Evolutionary conservation across 2,329 filamentous ascomycete genomes (phyloP), one percentile per base, ranked within the genome.

Genomic region (Albifimbria verrucaria): DNA sequence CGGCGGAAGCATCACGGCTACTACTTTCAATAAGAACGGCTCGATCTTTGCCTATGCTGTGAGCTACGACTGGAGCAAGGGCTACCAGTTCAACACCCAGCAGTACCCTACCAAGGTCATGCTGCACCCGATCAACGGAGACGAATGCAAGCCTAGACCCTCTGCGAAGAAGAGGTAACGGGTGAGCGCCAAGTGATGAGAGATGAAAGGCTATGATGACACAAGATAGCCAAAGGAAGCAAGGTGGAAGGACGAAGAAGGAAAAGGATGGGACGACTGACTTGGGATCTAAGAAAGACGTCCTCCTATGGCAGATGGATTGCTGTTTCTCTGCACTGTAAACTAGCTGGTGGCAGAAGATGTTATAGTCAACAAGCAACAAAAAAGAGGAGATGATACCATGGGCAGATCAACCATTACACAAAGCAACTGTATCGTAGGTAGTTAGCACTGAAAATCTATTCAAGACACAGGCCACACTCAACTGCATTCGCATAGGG

Each of bases 1-100:
- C 6, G 89, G 89, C 18, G 92, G 92, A 53, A 90, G 89, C 64
- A 99, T 99, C 74, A 89, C 89, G 7, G 82, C 90, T 22, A 96
- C 92, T 2, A 89, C 85, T n/a, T 99, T 99, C 79, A 96, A 92
- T 76, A 84, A 86, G 63, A 88, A 80, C 53, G 94, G 94, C 50
- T 87, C 73, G 66, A 91, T 93, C 65, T 94, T 94, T 67, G 90
- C 90, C 17, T 94, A 94, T 63, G 91, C 92, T 23, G 84, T 97
- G 47, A 92, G 91, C 68, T 99, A 99, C 71, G 94, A 99, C 75
- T 99, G 94, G 94, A 92, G 89, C 75, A 97, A 99, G 78, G 94
- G 94, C 17, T 97, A 93, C 75, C 84, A 89, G 59, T 83, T 79
- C 60, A 97, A 97, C 73, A 94, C 78, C 23, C 85, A 85, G 53